Conservation (phyloP, 2,329 filamentous ascomycete species). For the Zymoseptoria brevis region DNA sequence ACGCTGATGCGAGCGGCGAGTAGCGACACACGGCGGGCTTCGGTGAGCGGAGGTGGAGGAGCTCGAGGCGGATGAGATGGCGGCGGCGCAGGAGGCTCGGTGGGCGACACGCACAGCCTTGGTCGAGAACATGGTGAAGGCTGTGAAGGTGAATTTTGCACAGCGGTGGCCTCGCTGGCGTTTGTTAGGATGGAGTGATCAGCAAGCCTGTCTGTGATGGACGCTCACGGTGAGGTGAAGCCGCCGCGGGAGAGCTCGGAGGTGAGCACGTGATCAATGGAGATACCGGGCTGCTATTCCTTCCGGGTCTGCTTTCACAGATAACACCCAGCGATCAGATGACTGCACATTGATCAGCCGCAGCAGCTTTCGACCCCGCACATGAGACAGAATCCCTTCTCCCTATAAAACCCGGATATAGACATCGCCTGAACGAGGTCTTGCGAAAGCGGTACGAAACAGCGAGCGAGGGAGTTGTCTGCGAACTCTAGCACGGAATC, state of each 20-base stretch:
- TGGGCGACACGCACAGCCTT: conserved; percentile 26
- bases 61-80: conserved; percentile 14
- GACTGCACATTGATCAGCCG: neutral
- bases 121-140: conserved; percentile 24
- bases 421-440: neutral
- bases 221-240: neutral
- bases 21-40: conserved; percentile 25
- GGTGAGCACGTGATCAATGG: too few species aligned
- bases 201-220: neutral
- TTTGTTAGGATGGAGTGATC: neutral
- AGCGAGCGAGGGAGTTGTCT: neutral
- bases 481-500: neutral
- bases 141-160: neutral
- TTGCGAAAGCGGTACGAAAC: neutral
- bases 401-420: neutral
- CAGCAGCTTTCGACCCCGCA: neutral
- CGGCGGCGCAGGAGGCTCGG: conserved; percentile 20
- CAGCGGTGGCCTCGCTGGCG: neutral
- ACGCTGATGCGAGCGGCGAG: conserved; percentile 37
- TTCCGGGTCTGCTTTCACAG: neutral
- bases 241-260: neutral
- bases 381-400: neutral
- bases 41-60: conserved; percentile 23
- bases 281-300: neutral
- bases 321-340: neutral